Evolutionary conservation across 352 stramenopile species (phyloP), one percentile per base, ranked within the genome.

Genomic region (Phytophthora citricola): DNA sequence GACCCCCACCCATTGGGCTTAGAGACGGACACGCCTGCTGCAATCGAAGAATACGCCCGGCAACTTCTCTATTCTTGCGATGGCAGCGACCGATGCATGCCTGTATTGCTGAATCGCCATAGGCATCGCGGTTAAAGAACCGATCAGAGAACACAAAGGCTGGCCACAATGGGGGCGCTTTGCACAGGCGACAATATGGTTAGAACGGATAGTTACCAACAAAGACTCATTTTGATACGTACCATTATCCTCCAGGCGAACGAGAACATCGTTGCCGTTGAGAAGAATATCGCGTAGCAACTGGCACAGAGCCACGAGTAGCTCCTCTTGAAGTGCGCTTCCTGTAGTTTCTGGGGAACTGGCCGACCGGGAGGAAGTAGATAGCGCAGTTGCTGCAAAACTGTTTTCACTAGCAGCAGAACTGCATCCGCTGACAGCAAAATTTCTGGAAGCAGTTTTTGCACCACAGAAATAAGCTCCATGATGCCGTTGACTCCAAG

Each of bases 211-310:
- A 45, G 14, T 27, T 20, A 26, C 32, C 10, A 43, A 24, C 11
- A 60, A 27, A 8, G 26, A n/a, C 34, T 10, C 36, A 29, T 14
- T 26, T 61, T n/a, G 47, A 17, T 39, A 56, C 79, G 41, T 75
- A 95, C 87, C 81, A 54, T 89, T 86, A n/a, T 96, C 86, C 36
- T 92, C 80, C 12, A 96, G 73, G 32, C 85, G 85, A 49, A 96
- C 85, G 3, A 96, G 75, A 9, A 91, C 73, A 38, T 96, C 86
- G 32, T 79, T 76, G 24, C 75, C 78, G 48, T 88, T 88, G 22
- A 92, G 64, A 34, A 96, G 45, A 8, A 93, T 63, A 56, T 90
- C 80, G 6, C 88, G 86, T 50, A 96, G 64, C 59, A 94, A 70
- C 48, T 94, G 83, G 20, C 85, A 93, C 10, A 94, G 50, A 14